Conservation (phyloP, 208 protist species). For the Angomonas desouzai region DNA sequence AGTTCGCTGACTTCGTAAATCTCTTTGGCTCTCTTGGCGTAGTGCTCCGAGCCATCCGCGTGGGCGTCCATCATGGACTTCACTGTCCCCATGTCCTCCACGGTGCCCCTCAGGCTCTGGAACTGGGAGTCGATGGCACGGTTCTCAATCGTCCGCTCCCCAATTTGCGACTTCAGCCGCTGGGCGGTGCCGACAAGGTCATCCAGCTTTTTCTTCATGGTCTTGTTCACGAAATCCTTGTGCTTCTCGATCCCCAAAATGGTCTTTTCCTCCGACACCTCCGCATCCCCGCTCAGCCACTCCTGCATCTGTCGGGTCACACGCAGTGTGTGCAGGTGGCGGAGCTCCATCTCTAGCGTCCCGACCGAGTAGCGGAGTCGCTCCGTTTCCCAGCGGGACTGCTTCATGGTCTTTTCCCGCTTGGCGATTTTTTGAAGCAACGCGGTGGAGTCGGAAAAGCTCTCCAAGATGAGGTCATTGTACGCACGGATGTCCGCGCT, state of each 20-base stretch:
- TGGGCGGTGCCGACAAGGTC: constrained; percentile 52
- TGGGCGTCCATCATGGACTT: constrained; percentile 57
- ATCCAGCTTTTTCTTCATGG: constrained; percentile 74
- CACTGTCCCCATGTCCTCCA: constrained; percentile 56
- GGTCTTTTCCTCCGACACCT: constrained; percentile 53
- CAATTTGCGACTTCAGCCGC: constrained; percentile 61
- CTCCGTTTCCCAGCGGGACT: constrained; percentile 67
- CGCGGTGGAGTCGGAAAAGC: constrained; percentile 64
- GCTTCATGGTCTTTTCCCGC: constrained; percentile 75
- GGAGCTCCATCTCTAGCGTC: constrained; percentile 84
- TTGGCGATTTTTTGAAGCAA: constrained; percentile 80
- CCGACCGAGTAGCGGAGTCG: constrained; percentile 70
- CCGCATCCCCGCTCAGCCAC: constrained; percentile 78
- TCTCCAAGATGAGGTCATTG: constrained; percentile 80
- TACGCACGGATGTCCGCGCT: constrained; percentile 55
- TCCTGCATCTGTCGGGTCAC: constrained; percentile 95
- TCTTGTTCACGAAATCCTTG: constrained; percentile 61
- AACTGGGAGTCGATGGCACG: constrained; percentile 36
- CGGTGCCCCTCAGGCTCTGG: constrained; percentile 32
- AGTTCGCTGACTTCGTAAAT: constrained; percentile 78
- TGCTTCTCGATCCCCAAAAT: constrained; percentile 66
- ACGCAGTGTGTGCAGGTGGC: constrained; percentile 91
- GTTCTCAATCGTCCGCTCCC: constrained; percentile 78
- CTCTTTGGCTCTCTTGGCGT: constrained; percentile 49
- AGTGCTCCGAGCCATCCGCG: constrained; percentile 34